Evolutionary conservation across 352 stramenopile species (phyloP), one percentile per base, ranked within the genome.

Genomic region (Phytophthora fragariaefolia): DNA sequence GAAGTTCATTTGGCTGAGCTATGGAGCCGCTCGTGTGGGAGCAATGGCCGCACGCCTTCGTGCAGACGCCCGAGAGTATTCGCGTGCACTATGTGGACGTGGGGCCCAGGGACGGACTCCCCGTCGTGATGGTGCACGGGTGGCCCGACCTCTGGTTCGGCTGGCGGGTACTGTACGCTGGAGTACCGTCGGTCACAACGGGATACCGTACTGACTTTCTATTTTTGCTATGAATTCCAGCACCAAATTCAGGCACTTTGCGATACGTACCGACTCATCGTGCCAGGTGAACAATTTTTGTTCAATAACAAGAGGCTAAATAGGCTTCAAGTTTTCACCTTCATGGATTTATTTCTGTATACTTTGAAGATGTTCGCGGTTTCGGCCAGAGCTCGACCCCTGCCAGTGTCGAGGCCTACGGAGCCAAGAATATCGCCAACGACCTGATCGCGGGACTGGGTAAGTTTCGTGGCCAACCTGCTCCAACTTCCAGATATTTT

Each of bases 81-180:
- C 66, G 54, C 3, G 17, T 93, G 3, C 83, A 90, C 56, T 93
- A 83, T 45, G 75, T 91, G 45, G 77, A 90, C 36, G 82, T 81
- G 1, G 81, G 81, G 18, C 82, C 75, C 26, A 56, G 53, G 20
- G 71, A 91, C 46, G 80, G 38, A 18, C 58, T 86, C 36, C 73
- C 82, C 2, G 63, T 91, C 7, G 76, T 93, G 38, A 69, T 92
- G 59, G 75, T 93, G 45, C 85, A 93, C 55, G 85, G 83, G 1
- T 93, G 81, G 78, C 85, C 85, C 9, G 85, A 93, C 58, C 66
- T 93, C 36, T 93, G 82, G 82, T 91, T 89, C 46, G 81, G 81
- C 8, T 91, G 85, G 82, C 75, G 80, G 8, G 71, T 81, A 65
- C 59, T 68, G 63, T 8, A 18, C 38, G n/a, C n/a, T n/a, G n/a